Evolutionary conservation across 1,284 basidiomycete genomes (phyloP).

Genomic region (Xanthoconium separans): DNA sequence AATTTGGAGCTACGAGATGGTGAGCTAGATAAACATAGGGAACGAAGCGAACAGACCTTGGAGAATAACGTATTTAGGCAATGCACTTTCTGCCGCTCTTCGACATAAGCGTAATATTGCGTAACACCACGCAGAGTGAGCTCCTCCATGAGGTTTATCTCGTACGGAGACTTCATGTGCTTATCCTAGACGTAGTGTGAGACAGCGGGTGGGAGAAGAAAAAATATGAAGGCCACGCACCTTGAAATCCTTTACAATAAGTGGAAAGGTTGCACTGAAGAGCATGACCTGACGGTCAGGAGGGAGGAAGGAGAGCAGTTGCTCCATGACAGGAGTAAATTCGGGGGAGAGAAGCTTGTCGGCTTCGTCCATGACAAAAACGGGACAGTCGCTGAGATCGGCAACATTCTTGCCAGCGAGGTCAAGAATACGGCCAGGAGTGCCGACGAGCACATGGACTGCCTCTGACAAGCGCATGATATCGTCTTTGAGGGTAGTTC

Average conservation of each 20-base stretch:
- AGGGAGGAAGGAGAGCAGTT: slow-evolving; percentile 85
- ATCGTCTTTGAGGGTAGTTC: slow-evolving; percentile 97
- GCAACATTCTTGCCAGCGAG: slow-evolving; percentile 93
- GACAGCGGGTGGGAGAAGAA: background rate
- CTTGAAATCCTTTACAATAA: slow-evolving; percentile 99
- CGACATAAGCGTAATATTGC: slow-evolving; percentile 99
- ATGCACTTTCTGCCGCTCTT: slow-evolving; percentile 99
- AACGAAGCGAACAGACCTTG: slow-evolving; percentile 56
- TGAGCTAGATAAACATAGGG: slow-evolving; percentile 5
- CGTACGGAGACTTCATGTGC: slow-evolving; percentile 95
- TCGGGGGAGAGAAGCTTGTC: slow-evolving; percentile 98
- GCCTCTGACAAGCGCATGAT: slow-evolving; percentile 89
- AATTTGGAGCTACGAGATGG: slow-evolving; percentile 85
- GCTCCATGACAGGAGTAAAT: slow-evolving; percentile 98
- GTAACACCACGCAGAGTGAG: slow-evolving; percentile 98
- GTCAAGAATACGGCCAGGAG: slow-evolving; percentile 95
- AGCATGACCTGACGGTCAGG: slow-evolving; percentile 95
- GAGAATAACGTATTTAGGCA: slow-evolving; percentile 97
- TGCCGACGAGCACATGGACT: slow-evolving; percentile 96
- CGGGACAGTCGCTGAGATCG: slow-evolving; percentile 90
- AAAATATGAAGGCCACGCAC: slow-evolving; percentile 39
- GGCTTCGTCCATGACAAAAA: slow-evolving; percentile 99
- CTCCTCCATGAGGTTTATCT: slow-evolving; percentile 99
- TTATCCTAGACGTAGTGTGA: slow-evolving; percentile 68
- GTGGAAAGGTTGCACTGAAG: slow-evolving; percentile 98